Base-by-base conservation (phyloP, 768 basidiomycete genomes). In the Hemileccinum rubropunctum region DNA sequence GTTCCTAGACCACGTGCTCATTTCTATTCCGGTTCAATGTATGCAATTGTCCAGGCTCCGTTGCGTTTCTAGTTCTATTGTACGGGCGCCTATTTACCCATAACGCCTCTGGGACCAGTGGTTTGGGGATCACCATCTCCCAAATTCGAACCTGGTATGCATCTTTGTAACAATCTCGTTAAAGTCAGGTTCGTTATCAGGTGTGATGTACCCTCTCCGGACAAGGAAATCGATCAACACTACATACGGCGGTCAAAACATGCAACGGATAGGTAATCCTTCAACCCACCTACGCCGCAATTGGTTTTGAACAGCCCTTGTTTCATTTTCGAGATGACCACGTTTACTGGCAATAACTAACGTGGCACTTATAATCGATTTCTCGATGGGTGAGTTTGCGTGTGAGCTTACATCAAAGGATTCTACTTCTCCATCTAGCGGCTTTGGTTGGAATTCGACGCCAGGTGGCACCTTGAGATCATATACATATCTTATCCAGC, bases 391-490 rank as follows among this genome's bases (percentile, higher is more conserved):
- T 45, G 8, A 48, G 18, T 36, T 20, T n/a, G 34, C 3, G 27
- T 3, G 12, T 3, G 12, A 9, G 60, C 76, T 45, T 48, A 93
- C 94, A 73, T 92, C 82, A 58, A 99, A 99, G 1, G 80, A 85
- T 63, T 97, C 94, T 2, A 97, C 97, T 64, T 99, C 97, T 21
- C 91, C 94, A 57, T 99, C 97, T 18, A 81, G 73, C 0, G 94
- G 91, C 45, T 76, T 75, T 7, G 91, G 91, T 41, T 74, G 72
- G 54, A 87, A 81, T 55, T 70, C 81, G 62, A 64, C 53, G 28
- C 67, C 70, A 6, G 71, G 54, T 0, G 91, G 92, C 18, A 97
- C 77, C 42, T 69, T 67, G 42, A 98, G 73, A 59, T 98, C 92
- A 60, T 93, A 98, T 20, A 87, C 73, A 63, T 90, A 94, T 75